Evolutionary conservation across 1,139 yeast species (phyloP), one percentile per base, ranked within the genome.

Genomic region (Trichomonascaceae sp.): DNA sequence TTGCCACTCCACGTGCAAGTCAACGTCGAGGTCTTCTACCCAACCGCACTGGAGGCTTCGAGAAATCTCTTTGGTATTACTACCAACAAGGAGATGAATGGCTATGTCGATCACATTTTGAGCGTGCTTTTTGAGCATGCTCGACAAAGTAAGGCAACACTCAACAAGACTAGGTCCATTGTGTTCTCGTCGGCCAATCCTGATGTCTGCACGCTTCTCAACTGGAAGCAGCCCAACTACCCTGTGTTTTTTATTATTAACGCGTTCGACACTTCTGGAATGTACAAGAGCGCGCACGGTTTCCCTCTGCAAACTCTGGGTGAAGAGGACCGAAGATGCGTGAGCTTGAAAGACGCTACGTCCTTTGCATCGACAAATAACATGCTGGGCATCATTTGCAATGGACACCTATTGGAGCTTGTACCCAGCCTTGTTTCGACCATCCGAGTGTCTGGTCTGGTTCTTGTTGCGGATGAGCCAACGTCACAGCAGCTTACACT

Each of bases 191-290:
- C 96, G 1, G 73, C 84, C 33, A 85, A 85, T 55, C 80, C 95
- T 22, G 71, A 76, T 33, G 82, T 85, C 14, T 89, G 98, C 57
- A 84, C 94, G 14, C 80, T 84, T 32, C 64, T 89, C 46, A 89
- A 89, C 56, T 89, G 98, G 98, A 89, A 89, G 57, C 98, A 89
- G 58, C 98, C 98, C 4, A 89, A 87, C 56, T 89, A 80, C 58
- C 96, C 98, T 0, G 97, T 89, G 1, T 77, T 89, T 45, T 79
- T 81, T 57, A 72, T 76, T 34, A 73, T 87, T 71, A 77, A 74
- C 30, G 53, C 47, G 1, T 38, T 50, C 16, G 26, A 62, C 63
- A 23, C 71, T 56, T 51, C 50, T 30, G 53, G 56, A 30, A 41
- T 34, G 25, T 50, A 48, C 39, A 47, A 50, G 16, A 50, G 61